Percentiles rank a stretch among this genome's conserved stretches.
phyloP scores from a whole-genome alignment of 2,329 filamentous ascomycete genomes.

The Orbilia ellipsospora region DNA sequence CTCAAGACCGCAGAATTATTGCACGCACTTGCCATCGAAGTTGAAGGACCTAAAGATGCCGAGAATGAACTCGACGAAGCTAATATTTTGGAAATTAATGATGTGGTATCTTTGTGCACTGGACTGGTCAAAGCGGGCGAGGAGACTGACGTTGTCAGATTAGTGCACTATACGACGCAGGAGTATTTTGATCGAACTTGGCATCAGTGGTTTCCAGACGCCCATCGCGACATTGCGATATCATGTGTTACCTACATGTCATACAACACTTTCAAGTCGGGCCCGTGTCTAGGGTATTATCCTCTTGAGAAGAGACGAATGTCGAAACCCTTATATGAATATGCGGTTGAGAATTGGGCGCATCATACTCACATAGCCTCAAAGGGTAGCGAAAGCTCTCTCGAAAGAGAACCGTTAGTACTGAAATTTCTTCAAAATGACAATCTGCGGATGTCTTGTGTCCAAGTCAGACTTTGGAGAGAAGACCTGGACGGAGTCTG shows the following conservation, averaged over 20 bases:
- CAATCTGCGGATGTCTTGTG: neutral
- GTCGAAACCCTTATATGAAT: conserved; percentile 10
- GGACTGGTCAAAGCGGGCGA: conserved; percentile 15
- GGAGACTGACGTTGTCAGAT: conserved; percentile 6
- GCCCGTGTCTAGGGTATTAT: neutral
- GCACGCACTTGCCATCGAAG: conserved; percentile 26
- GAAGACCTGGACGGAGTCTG: neutral
- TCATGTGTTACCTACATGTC: conserved; percentile 27
- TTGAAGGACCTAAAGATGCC: neutral
- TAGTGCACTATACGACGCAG: conserved; percentile 32
- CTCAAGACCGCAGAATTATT: conserved; percentile 20
- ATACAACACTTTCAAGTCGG: conserved; percentile 3
- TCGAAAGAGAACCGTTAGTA: neutral
- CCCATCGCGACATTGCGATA: conserved; percentile 6
- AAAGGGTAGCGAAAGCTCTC: neutral
- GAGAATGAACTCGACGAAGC: conserved; percentile 15
- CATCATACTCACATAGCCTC: conserved; percentile 7
- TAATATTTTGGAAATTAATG: conserved; percentile 1
- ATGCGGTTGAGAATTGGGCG: conserved; percentile 20
- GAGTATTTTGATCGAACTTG: conserved; percentile 21
- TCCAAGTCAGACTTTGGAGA: neutral
- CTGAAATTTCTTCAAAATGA: neutral
- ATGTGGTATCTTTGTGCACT: conserved; percentile 18
- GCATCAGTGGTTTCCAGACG: conserved; percentile 6
- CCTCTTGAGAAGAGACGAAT: neutral